These are phyloP conservation scores for Leccinum aurantiacum DNA, from an alignment of 768 basidiomycete species.

Conservation along the genomic window DNA sequence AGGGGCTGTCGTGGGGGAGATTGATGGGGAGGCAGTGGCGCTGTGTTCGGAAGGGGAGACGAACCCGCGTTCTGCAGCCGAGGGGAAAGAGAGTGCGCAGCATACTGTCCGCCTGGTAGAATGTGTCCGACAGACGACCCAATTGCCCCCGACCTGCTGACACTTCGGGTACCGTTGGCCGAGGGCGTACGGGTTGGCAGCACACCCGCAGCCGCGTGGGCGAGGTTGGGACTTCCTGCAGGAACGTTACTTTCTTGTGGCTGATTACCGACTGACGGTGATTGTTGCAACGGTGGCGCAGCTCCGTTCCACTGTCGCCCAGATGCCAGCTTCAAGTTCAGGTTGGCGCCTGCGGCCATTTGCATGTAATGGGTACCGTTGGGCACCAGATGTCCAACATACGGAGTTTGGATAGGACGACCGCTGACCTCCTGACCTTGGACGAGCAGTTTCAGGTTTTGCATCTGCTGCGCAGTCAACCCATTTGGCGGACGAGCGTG, in stretches of 20 bases:
- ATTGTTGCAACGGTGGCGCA: slow-evolving; percentile 24
- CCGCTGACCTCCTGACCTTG: slow-evolving; percentile 41
- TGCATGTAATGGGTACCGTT: slow-evolving; percentile 32
- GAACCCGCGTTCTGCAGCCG: slow-evolving; percentile 47
- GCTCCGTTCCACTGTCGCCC: slow-evolving; percentile 41
- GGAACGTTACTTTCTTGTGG: slow-evolving; percentile 23
- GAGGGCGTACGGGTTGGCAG: slow-evolving; percentile 52
- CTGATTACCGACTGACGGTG: slow-evolving; percentile 22
- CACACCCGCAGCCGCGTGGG: slow-evolving; percentile 35
- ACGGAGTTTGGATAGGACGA: slow-evolving; percentile 38
- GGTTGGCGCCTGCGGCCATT: slow-evolving; percentile 22
- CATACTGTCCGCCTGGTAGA: slow-evolving; percentile 41
- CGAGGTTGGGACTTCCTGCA: slow-evolving; percentile 35
- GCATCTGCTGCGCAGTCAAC: slow-evolving; percentile 58
- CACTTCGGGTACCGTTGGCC: slow-evolving; percentile 54
- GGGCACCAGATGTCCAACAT: slow-evolving; percentile 31
- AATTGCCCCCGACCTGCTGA: slow-evolving; percentile 32
- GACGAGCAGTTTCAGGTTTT: slow-evolving; percentile 57
- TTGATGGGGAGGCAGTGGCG: slow-evolving; percentile 39
- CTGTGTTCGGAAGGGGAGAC: slow-evolving; percentile 45
- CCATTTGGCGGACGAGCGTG: slow-evolving; percentile 39
- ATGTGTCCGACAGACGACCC: slow-evolving; percentile 28
- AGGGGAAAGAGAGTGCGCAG: slow-evolving; percentile 48
- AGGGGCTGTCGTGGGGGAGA: slow-evolving; percentile 51
- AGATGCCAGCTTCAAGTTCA: slow-evolving; percentile 39